Evolutionary conservation across 257 asterid species (phyloP).

Genomic region (Solanum microdontum): DNA sequence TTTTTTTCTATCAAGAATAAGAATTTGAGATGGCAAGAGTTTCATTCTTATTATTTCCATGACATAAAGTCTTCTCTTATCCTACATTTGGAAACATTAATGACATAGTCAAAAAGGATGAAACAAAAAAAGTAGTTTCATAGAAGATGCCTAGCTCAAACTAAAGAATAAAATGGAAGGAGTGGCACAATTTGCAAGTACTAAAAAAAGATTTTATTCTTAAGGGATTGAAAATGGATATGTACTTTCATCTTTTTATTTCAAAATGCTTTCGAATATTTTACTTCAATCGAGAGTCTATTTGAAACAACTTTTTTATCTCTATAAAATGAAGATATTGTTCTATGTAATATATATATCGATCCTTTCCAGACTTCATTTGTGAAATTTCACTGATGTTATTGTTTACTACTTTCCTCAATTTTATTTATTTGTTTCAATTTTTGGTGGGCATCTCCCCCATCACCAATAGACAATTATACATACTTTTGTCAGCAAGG

Average conservation of each 20-base stretch:
- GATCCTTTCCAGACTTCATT: neutral
- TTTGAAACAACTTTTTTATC: neutral
- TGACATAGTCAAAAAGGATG: neutral
- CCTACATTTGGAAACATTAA: neutral
- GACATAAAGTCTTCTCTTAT: neutral
- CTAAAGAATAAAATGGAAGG: neutral
- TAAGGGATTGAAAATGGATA: neutral
- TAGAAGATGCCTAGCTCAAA: neutral
- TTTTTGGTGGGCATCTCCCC: neutral
- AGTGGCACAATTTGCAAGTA: neutral
- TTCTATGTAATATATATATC: neutral
- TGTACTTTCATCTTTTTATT: neutral
- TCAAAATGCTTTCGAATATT: neutral
- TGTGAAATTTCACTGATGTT: neutral
- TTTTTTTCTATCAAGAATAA: neutral
- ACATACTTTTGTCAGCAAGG: neutral
- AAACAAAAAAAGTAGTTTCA: neutral
- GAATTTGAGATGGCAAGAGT: neutral
- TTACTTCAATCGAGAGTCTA: neutral
- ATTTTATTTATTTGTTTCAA: neutral
- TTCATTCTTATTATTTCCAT: neutral
- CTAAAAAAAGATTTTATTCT: neutral
- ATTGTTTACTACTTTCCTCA: neutral
- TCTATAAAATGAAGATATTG: neutral
- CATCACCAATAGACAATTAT: neutral